Conservation (phyloP, 1,284 basidiomycete genomes). For the Apiotrichum mycotoxinovorans region DNA sequence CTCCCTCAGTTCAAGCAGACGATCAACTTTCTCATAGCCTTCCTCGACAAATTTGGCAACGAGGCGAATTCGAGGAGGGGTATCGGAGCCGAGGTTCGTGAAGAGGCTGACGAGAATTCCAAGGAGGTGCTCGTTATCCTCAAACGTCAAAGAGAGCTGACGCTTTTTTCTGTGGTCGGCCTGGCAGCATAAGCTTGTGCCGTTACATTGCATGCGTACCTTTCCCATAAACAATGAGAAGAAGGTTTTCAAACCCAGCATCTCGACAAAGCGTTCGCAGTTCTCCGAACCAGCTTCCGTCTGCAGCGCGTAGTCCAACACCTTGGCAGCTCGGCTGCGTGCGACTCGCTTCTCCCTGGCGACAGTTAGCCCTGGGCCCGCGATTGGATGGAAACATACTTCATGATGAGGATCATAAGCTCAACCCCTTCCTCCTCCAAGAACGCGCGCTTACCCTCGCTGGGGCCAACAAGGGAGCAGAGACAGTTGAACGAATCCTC, state of each 20-base stretch:
- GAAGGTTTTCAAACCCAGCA: slow-evolving; percentile 77
- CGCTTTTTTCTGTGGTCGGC: slow-evolving; percentile 59
- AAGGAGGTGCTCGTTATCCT: slow-evolving; percentile 81
- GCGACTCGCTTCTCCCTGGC: slow-evolving; percentile 75
- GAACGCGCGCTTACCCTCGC: slow-evolving; percentile 74
- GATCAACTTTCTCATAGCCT: slow-evolving; percentile 88
- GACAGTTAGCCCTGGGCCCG: background rate
- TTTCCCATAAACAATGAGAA: slow-evolving; percentile 93
- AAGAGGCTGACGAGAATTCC: slow-evolving; percentile 85
- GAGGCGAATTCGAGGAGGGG: slow-evolving; percentile 72
- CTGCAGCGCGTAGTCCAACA: slow-evolving; percentile 85
- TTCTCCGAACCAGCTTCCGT: slow-evolving; percentile 66
- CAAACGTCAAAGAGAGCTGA: slow-evolving; percentile 58
- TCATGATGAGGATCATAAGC: slow-evolving; percentile 94
- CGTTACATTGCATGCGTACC: slow-evolving; percentile 52
- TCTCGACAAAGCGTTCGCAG: slow-evolving; percentile 86
- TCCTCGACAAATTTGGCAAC: slow-evolving; percentile 90
- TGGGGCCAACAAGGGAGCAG: slow-evolving; percentile 74
- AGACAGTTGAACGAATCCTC: slow-evolving; percentile 90
- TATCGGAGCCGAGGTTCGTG: slow-evolving; percentile 83
- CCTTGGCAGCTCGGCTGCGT: slow-evolving; percentile 78
- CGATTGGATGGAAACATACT: slow-evolving; percentile 57
- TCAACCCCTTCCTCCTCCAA: slow-evolving; percentile 90
- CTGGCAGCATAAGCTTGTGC: slow-evolving; percentile 12
- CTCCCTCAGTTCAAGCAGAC: slow-evolving; percentile 82